Evolutionary conservation across 768 basidiomycete species (phyloP), one percentile per base, ranked within the genome.

Genomic region (Kwoniella sp.): DNA sequence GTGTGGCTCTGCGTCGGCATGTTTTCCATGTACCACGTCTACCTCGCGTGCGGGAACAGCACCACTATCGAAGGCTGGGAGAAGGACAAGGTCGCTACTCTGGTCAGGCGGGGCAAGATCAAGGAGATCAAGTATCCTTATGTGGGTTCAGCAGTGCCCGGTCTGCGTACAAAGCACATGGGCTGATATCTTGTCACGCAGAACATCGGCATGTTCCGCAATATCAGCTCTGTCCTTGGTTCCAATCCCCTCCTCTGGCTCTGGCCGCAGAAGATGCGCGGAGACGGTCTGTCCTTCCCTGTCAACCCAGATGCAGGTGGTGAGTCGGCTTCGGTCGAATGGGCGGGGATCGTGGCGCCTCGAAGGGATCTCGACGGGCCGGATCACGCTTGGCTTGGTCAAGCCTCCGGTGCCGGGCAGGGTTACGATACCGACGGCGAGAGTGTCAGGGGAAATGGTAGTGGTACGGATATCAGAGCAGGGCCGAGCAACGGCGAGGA

Each of bases 11-110:
- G 83, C 25, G 95, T 99, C 33, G 92, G 93, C 2, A 82, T 81
- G 25, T 96, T 99, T 78, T 93, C 90, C 46, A 50, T 96, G 19
- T 98, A 91, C 67, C 95, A 98, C 60, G 82, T 92, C 57, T 86
- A 84, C 65, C 79, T 81, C 43, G 72, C 96, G 23, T 62, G 80
- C 5, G 80, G 80, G 9, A 99, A 99, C 73, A 83, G 85, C 2
- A 99, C 93, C 0, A 98, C 95, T 0, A 96, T 99, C 43, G 95
- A 99, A 76, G 84, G 87, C 0, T 93, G 89, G 88, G 95, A 99
- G 74, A 98, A 98, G 75, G 91, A 98, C 67, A 92, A 87, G 74
- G 89, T 83, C 1, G 86, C 90, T 4, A 86, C 83, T 0, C 80
- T 99, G 62, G 83, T 88, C 44, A 82, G 86, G 17, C 78, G 85